A percentile compares a stretch with the other conserved stretches of the same genome.
Evolutionary conservation across 2,329 filamentous ascomycete genomes (phyloP).

Genomic region (Colletotrichum agaves): DNA sequence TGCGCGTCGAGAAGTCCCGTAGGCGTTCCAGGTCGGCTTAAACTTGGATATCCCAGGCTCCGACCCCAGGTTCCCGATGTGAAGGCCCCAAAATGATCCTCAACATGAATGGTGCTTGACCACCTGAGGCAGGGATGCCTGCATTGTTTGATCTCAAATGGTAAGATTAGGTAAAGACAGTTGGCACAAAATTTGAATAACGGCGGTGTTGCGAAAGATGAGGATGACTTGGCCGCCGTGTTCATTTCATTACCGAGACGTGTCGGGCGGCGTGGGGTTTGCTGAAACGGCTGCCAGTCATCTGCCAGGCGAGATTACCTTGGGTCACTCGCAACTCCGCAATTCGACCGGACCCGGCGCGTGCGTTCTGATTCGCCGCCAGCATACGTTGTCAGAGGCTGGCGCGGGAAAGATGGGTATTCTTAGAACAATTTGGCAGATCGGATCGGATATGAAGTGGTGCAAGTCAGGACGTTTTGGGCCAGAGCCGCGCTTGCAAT

Average conservation of each 20-base stretch:
- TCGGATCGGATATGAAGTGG: slow-evolving; percentile 39
- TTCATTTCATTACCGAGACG: slow-evolving; percentile 35
- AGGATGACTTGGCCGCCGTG: slow-evolving; percentile 28
- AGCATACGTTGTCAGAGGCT: slow-evolving; percentile 18
- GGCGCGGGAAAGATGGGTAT: slow-evolving; percentile 31
- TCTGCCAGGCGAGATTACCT: slow-evolving; percentile 35
- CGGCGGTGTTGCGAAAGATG: slow-evolving; percentile 12
- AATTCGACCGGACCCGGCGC: slow-evolving; percentile 27
- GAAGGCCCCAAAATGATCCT: slow-evolving; percentile 14
- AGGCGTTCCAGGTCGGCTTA: slow-evolving; percentile 10
- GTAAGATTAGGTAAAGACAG: slow-evolving; percentile 21
- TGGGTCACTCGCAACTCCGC: slow-evolving; percentile 37
- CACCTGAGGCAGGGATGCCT: slow-evolving; percentile 28
- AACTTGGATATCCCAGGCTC: slow-evolving; percentile 28
- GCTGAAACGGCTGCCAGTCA: slow-evolving; percentile 33
- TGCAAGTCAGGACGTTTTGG: slow-evolving; percentile 36
- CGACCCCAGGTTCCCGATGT: slow-evolving; percentile 28
- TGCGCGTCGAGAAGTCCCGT: slow-evolving; percentile 7
- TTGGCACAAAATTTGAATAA: slow-evolving; percentile 28
- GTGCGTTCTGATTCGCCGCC: slow-evolving; percentile 22
- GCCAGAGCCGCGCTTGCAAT: slow-evolving; percentile 35
- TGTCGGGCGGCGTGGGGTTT: slow-evolving; percentile 33
- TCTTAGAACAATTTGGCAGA: slow-evolving; percentile 38
- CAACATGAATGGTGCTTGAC: slow-evolving; percentile 12
- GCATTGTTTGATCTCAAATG: background rate